These are phyloP conservation scores for Eucalyptus victrix DNA, from an alignment of 345 rosid genomes.

Conservation along the genomic window DNA sequence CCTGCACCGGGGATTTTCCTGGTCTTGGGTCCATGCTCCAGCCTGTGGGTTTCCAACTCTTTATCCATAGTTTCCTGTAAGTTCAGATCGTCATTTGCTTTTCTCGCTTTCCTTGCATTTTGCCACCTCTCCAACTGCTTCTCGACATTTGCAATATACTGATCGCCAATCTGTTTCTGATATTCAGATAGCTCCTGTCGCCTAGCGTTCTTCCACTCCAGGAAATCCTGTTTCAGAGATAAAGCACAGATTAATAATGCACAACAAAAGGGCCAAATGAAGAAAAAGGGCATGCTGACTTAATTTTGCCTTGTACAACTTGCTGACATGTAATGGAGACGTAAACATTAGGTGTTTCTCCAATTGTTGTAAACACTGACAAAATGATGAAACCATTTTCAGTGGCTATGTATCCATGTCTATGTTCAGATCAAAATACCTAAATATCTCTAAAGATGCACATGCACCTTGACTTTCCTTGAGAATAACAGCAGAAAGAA, in stretches of 20 bases:
- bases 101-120: slow-evolving; percentile 71
- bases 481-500: neutral
- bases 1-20: slow-evolving; percentile 72
- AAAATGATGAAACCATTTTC: neutral
- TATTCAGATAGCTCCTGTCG: slow-evolving; percentile 74
- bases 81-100: slow-evolving; percentile 43
- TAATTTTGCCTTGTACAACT: neutral
- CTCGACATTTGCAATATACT: slow-evolving; percentile 61
- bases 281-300: neutral
- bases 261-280: neutral
- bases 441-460: neutral
- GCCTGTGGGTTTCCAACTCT: slow-evolving; percentile 83
- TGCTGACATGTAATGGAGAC: neutral
- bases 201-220: slow-evolving; percentile 65
- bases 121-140: slow-evolving; percentile 96
- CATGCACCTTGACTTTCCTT: neutral
- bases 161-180: slow-evolving; percentile 72
- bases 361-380: neutral
- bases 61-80: slow-evolving; percentile 98
- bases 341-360: neutral
- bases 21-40: slow-evolving; percentile 93
- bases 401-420: neutral
- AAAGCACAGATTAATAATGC: neutral
- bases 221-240: slow-evolving; percentile 31
- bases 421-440: neutral